Percentiles rank a stretch among this genome's conserved stretches.
phyloP scores from a whole-genome alignment of 257 asterid species.

The Solanum sejunctum region DNA sequence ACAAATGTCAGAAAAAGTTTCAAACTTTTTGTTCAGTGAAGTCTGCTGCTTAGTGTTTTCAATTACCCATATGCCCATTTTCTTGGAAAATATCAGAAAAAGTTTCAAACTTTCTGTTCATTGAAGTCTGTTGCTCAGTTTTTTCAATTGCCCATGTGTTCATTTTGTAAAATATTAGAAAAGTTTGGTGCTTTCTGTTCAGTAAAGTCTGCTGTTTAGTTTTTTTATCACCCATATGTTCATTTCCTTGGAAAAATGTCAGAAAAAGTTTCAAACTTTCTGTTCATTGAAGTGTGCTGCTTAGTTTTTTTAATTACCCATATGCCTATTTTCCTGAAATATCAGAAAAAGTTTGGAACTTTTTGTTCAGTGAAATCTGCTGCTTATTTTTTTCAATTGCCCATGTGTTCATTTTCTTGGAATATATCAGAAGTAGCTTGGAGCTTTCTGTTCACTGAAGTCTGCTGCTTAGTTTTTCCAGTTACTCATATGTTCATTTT shows the following conservation, averaged over 20 bases:
- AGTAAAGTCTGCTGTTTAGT: background rate
- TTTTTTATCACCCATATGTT: background rate
- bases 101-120: background rate
- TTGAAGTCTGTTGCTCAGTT: background rate
- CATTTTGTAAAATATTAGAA: background rate
- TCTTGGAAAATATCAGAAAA: background rate
- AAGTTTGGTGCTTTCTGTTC: conserved; percentile 12
- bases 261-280: background rate
- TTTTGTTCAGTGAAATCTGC: background rate
- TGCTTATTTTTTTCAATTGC: background rate
- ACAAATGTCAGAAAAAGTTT: conserved; percentile 9
- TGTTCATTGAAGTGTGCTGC: background rate
- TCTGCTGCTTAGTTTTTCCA: background rate
- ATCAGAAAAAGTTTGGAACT: conserved; percentile 15
- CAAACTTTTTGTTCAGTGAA: background rate
- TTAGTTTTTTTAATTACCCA: background rate
- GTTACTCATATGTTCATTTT: background rate
- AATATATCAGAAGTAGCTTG: background rate
- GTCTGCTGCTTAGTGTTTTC: too few species aligned
- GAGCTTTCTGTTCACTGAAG: background rate
- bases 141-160: background rate
- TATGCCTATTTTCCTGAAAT: background rate
- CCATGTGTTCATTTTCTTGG: background rate
- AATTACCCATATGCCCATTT: background rate
- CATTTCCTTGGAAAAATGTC: background rate